Conservation (phyloP, 306 rosid species). For the Lotus japonicus region DNA sequence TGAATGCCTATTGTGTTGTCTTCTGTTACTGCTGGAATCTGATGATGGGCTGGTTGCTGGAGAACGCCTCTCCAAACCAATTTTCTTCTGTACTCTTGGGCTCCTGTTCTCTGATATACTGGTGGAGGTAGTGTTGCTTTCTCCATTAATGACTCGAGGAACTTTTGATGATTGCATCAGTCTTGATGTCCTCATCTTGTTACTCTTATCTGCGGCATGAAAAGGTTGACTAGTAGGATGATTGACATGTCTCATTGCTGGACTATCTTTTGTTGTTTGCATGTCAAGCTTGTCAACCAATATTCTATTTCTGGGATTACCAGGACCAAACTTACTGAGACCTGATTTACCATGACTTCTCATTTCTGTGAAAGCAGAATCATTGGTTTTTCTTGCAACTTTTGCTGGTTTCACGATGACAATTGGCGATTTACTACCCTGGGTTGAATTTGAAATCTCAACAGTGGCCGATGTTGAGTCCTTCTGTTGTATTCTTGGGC, state of each 20-base stretch:
- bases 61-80: constrained; percentile 62
- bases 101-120: constrained; percentile 35
- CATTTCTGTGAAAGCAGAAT: constrained; percentile 25
- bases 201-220: constrained; percentile 31
- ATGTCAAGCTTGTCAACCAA: constrained; percentile 34
- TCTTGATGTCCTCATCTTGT: constrained; percentile 35
- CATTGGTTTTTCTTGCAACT: constrained; percentile 30
- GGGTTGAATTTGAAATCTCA: constrained; percentile 33
- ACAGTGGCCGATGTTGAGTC: constrained; percentile 17
- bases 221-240: constrained; percentile 27
- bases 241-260: constrained; percentile 27
- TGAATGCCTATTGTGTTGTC: constrained; percentile 34
- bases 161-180: constrained; percentile 36
- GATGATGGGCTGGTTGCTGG: constrained; percentile 37
- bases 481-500: constrained; percentile 42
- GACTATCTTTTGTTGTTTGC: constrained; percentile 33
- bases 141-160: constrained; percentile 30
- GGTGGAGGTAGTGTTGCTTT: constrained; percentile 30
- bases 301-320: constrained; percentile 27
- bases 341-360: constrained; percentile 26
- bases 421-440: constrained; percentile 41
- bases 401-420: constrained; percentile 59
- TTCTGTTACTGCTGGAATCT: constrained; percentile 47
- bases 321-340: constrained; percentile 9
- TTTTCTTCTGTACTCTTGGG: constrained; percentile 56